These are phyloP conservation scores for Talaromyces amestolkiae DNA, from an alignment of 2,329 filamentous ascomycete genomes.

Conservation along the genomic window DNA sequence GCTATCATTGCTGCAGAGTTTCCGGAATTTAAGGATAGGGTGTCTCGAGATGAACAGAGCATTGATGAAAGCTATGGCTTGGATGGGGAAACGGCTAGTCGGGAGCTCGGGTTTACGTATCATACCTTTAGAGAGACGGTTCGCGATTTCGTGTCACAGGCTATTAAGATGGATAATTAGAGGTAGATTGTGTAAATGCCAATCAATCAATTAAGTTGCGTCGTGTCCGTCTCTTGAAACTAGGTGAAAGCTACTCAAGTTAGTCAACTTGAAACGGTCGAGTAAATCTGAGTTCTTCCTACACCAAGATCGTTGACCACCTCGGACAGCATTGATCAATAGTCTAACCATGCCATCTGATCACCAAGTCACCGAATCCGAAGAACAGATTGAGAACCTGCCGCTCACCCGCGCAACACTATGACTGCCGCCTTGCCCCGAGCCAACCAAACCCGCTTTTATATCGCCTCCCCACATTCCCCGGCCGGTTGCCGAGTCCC, in stretches of 20 bases:
- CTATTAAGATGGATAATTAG: neutral
- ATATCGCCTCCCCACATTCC: constrained; percentile 1
- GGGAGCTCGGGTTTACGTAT: constrained; percentile 30
- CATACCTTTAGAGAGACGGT: constrained; percentile 23
- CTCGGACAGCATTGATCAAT: too few relatives aligned
- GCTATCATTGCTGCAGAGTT: constrained; percentile 46
- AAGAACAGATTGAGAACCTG: neutral
- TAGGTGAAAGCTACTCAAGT: too few relatives aligned
- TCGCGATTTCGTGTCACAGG: constrained; percentile 24
- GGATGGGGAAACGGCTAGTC: constrained; percentile 10
- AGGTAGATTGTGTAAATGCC: neutral
- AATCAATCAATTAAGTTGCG: too few relatives aligned
- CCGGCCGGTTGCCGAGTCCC: neutral
- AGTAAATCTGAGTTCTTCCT: too few relatives aligned
- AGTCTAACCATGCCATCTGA: neutral
- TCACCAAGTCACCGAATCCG: neutral
- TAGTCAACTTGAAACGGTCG: too few relatives aligned
- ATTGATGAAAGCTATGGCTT: constrained; percentile 15
- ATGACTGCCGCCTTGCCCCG: neutral
- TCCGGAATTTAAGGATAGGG: constrained; percentile 25
- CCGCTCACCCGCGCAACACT: neutral
- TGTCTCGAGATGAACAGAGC: constrained; percentile 32
- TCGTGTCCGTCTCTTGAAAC: too few relatives aligned
- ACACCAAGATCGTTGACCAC: too few relatives aligned
- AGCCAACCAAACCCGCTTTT: neutral